phyloP scores from a whole-genome alignment of 2,329 filamentous ascomycete species.

The Xylariaceae sp. region DNA sequence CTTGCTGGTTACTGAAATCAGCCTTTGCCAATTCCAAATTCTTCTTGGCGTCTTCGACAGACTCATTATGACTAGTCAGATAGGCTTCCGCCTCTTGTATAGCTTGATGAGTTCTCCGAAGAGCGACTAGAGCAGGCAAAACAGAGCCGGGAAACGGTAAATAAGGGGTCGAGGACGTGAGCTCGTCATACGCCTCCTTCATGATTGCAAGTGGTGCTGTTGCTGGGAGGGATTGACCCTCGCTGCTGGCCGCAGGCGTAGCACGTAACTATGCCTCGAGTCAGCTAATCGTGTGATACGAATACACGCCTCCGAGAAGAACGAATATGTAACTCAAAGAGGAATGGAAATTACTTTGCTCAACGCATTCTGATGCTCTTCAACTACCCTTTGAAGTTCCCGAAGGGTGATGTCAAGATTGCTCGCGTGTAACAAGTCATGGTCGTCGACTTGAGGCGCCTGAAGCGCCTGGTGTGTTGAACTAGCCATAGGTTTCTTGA shows the following conservation, averaged over 20 bases:
- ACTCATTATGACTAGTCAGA: constrained; percentile 41
- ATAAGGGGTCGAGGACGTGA: constrained; percentile 57
- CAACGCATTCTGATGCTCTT: constrained; percentile 48
- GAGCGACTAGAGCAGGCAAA: constrained; percentile 64
- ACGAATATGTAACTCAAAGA: neutral
- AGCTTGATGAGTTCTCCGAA: constrained; percentile 60
- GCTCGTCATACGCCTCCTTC: constrained; percentile 59
- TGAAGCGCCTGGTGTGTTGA: constrained; percentile 29
- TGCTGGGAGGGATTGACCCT: constrained; percentile 19
- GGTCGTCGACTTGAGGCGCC: constrained; percentile 26
- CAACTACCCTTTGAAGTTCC: constrained; percentile 56
- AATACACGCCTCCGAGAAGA: neutral
- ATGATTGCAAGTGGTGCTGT: constrained; percentile 44
- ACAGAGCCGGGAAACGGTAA: constrained; percentile 62
- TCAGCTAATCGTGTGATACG: constrained; percentile 10
- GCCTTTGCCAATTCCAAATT: constrained; percentile 47
- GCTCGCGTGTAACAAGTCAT: constrained; percentile 40
- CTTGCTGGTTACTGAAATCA: constrained; percentile 49
- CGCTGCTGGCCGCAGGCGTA: constrained; percentile 11
- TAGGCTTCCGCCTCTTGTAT: constrained; percentile 59
- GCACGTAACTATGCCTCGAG: constrained; percentile 19
- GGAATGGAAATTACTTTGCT: constrained; percentile 35
- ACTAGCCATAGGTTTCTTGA: constrained; percentile 12
- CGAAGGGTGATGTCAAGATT: constrained; percentile 62
- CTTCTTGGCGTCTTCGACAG: constrained; percentile 40